Evolutionary conservation across 2,329 filamentous ascomycete genomes (phyloP), one percentile per base, ranked within the genome.

Genomic region (Trichoderma sp.): DNA sequence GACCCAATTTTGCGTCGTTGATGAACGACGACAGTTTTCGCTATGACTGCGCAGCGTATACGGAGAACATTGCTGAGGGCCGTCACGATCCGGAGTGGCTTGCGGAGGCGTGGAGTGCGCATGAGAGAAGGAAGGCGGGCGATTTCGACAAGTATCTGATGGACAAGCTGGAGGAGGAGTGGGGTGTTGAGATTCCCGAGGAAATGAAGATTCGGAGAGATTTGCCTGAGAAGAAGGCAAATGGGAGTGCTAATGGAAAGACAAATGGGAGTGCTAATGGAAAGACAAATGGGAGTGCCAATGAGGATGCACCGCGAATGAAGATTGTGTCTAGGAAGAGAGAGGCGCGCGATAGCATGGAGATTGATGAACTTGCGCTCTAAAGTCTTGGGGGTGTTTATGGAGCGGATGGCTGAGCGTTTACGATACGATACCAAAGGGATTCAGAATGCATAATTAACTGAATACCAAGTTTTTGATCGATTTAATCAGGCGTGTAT

Each of bases 61-160:
- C 82, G 34, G 83, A 84, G 39, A 81, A 86, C 73, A 78, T 89
- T 21, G 74, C 77, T 6, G 78, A 80, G 43, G 87, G 87, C 4
- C 83, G 82, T 39, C 85, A 88, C 71, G 86, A 89, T 74, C 81
- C 83, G 1, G 81, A 83, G 15, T 89, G 87, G 87, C 82, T 90
- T 8, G 79, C 76, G 18, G 81, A 85, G 70, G 87, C 88, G 1
- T 88, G 85, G 81, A 77, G 77, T 4, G 87, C 88, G 0, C 86
- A 88, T 73, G 80, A 83, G 69, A 81, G 82, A 76, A 84, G 87
- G 70, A 81, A 79, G 65, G 76, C 80, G 1, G 88, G 88, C 5
- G 80, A 85, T 2, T 89, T 87, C 73, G 83, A 88, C 72, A 82
- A 83, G 4, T 84, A 82, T 66, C 78, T 87, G 34, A 77, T 81